Evolutionary conservation across 805 yeast genomes (phyloP), one percentile per base, ranked within the genome.

Genomic region (Vanderwaltozyma verrucispora): DNA sequence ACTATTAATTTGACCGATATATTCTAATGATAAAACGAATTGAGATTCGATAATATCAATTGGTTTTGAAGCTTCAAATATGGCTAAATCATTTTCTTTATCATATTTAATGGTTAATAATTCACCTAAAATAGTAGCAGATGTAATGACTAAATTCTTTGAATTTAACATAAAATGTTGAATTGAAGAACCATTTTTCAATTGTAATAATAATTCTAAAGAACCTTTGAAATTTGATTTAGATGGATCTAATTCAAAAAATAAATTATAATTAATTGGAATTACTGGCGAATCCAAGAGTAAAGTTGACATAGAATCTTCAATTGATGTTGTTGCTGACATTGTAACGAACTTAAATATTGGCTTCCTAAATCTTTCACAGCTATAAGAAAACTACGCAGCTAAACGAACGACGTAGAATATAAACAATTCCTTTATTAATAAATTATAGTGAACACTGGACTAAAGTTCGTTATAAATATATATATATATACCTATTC

Each of bases 1-100:
- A 13, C 65, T 53, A 39, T 68, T 68, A 29, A 77, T 56, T 39
- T 68, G 69, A 2, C 80, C 85, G 40, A 74, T 49, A 41, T 68
- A 79, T 10, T 53, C 50, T 25, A 76, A 29, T 9, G 14, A n/a
- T 7, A 38, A 10, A 8, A 3, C 10, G 12, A 28, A 32, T 13
- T 29, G 21, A 13, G 16, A n/a, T 17, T 32, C 16, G 4, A 12
- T 9, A 7, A 12, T 11, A 5, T 5, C 13, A 17, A 30, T 20
- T 37, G 31, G 35, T 14, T 25, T 37, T 27, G 35, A 37, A 28
- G 34, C 27, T 8, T 19, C 27, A 39, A 51, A 46, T 11, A 28
- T 21, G 27, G 34, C 36, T 30, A 38, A 32, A 21, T 42, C 36
- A 27, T 45, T 33, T 14, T 33, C 33, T 28, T 46, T 42, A 32